phyloP scores from a whole-genome alignment of 371 early-diverging fungal genomes.

The Cladochytrium tenue region DNA sequence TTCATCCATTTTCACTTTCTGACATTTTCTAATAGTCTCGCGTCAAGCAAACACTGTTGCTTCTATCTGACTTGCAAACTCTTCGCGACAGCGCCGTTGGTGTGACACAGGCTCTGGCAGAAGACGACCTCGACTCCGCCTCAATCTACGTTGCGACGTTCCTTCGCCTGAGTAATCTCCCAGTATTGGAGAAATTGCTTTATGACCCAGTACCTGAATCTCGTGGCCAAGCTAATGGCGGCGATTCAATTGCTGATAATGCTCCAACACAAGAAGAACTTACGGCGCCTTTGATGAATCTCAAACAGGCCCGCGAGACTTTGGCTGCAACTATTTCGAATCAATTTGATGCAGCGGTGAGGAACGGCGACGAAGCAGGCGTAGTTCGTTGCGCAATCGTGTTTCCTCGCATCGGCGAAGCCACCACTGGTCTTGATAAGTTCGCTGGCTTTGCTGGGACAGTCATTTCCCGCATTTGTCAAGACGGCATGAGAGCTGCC shows the following conservation, averaged over 20 bases:
- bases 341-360: conserved; percentile 79
- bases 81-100: conserved; percentile 64
- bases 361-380: conserved; percentile 65
- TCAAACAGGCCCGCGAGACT: conserved; percentile 62
- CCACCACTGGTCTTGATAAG: conserved; percentile 80
- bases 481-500: conserved; percentile 61
- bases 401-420: conserved; percentile 82
- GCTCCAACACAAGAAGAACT: neutral
- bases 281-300: conserved; percentile 30
- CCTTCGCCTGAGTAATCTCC: conserved; percentile 58
- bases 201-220: conserved; percentile 36
- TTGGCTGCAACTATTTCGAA: conserved; percentile 70
- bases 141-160: conserved; percentile 68
- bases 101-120: conserved; percentile 69
- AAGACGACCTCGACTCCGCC: conserved; percentile 75
- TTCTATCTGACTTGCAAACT: conserved; percentile 65
- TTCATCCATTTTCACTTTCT: neutral
- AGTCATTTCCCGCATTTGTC: conserved; percentile 69
- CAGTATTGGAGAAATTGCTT: conserved; percentile 71
- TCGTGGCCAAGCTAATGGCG: neutral
- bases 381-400: conserved; percentile 84
- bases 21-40: conserved; percentile 47
- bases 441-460: conserved; percentile 82
- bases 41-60: conserved; percentile 66
- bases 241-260: neutral